These are phyloP conservation scores for Xerocomellus intermedius DNA, from an alignment of 768 basidiomycete genomes.

Conservation along the genomic window DNA sequence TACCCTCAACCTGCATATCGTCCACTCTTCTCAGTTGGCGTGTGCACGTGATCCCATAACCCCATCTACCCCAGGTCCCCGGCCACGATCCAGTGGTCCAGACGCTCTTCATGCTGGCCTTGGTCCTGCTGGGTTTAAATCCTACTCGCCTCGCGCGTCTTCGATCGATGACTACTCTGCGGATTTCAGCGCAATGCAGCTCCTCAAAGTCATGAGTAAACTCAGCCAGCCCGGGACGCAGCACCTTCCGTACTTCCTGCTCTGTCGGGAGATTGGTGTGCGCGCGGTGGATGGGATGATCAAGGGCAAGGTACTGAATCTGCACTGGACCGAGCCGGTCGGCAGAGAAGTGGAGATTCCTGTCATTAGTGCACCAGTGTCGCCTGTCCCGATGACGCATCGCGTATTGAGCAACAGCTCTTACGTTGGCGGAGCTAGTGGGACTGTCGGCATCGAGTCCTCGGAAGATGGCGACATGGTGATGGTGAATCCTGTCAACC, in stretches of 20 bases:
- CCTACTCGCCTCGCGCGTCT: slow-evolving; percentile 39
- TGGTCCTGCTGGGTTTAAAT: slow-evolving; percentile 62
- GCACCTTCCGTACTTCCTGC: slow-evolving; percentile 74
- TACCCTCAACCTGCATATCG: slow-evolving; percentile 81
- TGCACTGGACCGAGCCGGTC: slow-evolving; percentile 74
- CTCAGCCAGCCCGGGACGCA: slow-evolving; percentile 62
- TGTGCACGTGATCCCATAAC: slow-evolving; percentile 34
- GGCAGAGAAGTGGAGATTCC: slow-evolving; percentile 47
- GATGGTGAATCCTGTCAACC: slow-evolving; percentile 37
- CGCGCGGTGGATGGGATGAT: slow-evolving; percentile 85
- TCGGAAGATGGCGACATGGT: slow-evolving; percentile 51
- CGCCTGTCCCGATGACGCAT: slow-evolving; percentile 28
- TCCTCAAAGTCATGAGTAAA: slow-evolving; percentile 79
- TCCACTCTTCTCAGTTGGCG: slow-evolving; percentile 71
- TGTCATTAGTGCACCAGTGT: slow-evolving; percentile 26
- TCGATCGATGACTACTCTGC: slow-evolving; percentile 48
- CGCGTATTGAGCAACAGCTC: slow-evolving; percentile 30
- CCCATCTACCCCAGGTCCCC: slow-evolving; percentile 32
- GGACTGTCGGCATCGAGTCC: slow-evolving; percentile 39
- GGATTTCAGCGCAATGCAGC: slow-evolving; percentile 76
- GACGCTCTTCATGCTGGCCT: slow-evolving; percentile 58
- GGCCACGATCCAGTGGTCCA: slow-evolving; percentile 35
- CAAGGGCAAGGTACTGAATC: slow-evolving; percentile 67
- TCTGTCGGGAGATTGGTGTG: slow-evolving; percentile 83
- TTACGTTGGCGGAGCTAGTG: slow-evolving; percentile 35